phyloP scores from a whole-genome alignment of 257 asterid species.

The Lavandula angustifolia region DNA sequence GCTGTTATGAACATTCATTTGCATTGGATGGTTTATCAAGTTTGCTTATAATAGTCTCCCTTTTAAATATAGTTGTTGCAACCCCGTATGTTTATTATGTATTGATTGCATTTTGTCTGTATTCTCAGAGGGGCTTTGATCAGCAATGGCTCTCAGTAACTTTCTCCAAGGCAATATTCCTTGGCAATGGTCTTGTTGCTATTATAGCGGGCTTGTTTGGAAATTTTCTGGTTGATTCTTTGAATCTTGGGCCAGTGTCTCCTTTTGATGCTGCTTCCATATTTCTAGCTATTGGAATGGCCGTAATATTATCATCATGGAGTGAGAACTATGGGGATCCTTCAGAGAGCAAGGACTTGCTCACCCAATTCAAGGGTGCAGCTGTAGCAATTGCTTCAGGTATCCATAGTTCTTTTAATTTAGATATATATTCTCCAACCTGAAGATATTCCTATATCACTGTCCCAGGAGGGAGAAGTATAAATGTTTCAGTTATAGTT shows the following conservation, averaged over 20 bases:
- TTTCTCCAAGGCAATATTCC: conserved; percentile 94
- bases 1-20: too few relatives aligned
- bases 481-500: too few relatives aligned
- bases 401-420: conserved; percentile 29
- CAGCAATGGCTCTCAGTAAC: conserved; percentile 93
- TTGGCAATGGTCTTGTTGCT: conserved; percentile 96
- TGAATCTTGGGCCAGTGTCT: conserved; percentile 89
- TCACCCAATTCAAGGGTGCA: conserved; percentile 88
- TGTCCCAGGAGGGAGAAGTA: too few relatives aligned
- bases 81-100: background rate
- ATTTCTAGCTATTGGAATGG: conserved; percentile 90
- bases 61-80: background rate
- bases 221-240: conserved; percentile 76
- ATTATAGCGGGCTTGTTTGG: conserved; percentile 89
- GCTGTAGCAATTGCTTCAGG: conserved; percentile 96
- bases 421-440: too few relatives aligned
- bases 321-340: conserved; percentile 88
- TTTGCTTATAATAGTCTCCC: conserved; percentile 2
- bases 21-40: conserved; percentile 1
- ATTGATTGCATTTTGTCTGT: conserved; percentile 21
- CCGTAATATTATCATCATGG: conserved; percentile 86
- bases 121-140: conserved; percentile 84
- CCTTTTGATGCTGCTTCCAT: conserved; percentile 94
- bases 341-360: conserved; percentile 86
- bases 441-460: too few relatives aligned